phyloP scores from a whole-genome alignment of 1,139 yeast species.

The Meyerozyma sp. region DNA sequence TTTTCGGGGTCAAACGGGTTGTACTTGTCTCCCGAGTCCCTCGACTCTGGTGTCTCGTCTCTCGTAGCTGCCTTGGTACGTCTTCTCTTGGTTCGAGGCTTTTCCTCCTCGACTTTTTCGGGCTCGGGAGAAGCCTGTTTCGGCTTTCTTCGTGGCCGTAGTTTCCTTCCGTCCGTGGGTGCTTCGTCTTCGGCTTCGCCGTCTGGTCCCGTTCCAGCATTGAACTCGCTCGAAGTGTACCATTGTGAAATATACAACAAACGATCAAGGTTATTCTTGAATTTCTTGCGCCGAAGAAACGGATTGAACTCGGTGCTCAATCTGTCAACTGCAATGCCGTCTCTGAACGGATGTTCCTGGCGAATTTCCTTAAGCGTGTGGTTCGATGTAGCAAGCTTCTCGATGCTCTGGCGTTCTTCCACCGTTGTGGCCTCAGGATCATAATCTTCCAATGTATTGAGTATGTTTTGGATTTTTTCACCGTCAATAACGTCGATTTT shows the following conservation, averaged over 20 bases:
- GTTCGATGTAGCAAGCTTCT: constrained; percentile 4
- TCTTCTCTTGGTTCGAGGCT: background rate
- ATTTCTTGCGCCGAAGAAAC: background rate
- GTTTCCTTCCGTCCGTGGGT: background rate
- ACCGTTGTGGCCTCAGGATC: background rate
- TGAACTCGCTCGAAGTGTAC: background rate
- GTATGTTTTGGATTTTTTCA: background rate
- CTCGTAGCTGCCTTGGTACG: background rate
- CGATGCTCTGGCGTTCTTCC: background rate
- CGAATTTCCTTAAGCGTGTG: constrained; percentile 4
- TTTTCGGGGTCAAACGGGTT: constrained; percentile 38
- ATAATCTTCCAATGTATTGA: background rate
- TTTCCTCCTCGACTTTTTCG: background rate
- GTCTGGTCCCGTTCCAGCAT: background rate
- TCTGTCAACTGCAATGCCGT: background rate
- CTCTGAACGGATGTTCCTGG: constrained; percentile 7
- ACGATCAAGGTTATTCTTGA: background rate
- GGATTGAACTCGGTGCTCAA: background rate
- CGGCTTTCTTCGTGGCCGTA: background rate
- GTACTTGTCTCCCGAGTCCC: constrained; percentile 11
- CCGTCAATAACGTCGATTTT: background rate
- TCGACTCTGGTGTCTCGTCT: background rate
- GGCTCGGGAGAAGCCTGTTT: background rate
- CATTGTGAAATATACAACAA: background rate
- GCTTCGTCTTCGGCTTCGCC: background rate